phyloP scores from a whole-genome alignment of 75 land plant species.

The Cryptomeria japonica region DNA sequence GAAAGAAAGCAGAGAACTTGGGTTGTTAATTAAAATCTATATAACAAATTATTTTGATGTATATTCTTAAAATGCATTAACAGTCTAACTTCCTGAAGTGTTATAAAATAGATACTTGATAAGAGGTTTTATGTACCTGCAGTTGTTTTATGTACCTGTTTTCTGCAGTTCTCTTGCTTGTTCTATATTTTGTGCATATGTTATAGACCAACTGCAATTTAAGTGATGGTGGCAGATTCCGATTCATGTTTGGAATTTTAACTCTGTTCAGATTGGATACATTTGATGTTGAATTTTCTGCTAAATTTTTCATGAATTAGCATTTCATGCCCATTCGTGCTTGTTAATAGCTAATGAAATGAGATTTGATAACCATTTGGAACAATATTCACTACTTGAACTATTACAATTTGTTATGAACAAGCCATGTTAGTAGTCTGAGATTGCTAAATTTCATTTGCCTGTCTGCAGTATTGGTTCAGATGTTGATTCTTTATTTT shows the following conservation, averaged over 20 bases:
- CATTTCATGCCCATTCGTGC: neutral
- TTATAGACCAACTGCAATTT: no score
- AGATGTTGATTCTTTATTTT: neutral
- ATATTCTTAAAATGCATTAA: neutral
- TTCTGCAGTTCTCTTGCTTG: neutral
- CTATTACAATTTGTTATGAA: no score
- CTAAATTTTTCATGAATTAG: neutral
- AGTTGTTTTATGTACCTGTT: no score
- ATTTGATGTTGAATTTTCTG: neutral
- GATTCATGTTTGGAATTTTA: no score
- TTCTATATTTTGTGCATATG: no score
- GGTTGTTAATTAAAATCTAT: no score
- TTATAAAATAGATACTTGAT: neutral
- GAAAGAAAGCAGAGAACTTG: no score
- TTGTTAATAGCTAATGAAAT: neutral
- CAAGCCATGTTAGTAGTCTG: neutral
- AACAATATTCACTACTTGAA: neutral
- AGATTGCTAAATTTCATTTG: neutral
- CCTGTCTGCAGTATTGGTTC: neutral
- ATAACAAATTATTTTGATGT: neutral
- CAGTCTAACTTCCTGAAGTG: neutral
- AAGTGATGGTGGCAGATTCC: neutral
- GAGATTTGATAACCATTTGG: neutral
- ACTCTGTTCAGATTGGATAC: neutral
- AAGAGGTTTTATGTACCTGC: neutral